phyloP scores from a whole-genome alignment of 176 grass and related monocot genomes.

The Musa troglodytarum region DNA sequence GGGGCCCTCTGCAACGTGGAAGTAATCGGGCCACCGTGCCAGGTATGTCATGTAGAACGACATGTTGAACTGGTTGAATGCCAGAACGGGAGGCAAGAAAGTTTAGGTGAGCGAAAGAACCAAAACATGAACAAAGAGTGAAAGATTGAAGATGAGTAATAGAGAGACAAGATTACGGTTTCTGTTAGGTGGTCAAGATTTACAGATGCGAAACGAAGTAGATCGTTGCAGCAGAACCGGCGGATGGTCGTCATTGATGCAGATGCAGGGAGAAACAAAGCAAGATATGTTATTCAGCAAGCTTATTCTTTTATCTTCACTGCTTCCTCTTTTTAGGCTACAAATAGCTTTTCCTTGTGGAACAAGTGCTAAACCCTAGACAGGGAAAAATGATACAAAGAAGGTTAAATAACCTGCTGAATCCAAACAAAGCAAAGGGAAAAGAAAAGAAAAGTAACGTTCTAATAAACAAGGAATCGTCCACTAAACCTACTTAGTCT shows the following conservation, averaged over 20 bases:
- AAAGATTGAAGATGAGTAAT: neutral
- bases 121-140: neutral
- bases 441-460: no score
- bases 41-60: constrained; percentile 99
- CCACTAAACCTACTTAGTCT: no score
- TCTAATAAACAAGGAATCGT: no score
- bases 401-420: no score
- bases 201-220: constrained; percentile 72
- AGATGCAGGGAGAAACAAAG: neutral
- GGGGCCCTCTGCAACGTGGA: constrained; percentile 61
- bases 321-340: neutral
- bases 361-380: no score
- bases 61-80: constrained; percentile 79
- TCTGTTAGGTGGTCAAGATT: constrained; percentile 98
- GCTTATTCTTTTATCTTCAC: neutral
- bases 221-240: constrained; percentile 90
- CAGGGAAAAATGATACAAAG: no score
- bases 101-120: neutral
- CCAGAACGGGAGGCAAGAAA: neutral
- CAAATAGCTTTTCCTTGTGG: neutral
- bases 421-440: no score
- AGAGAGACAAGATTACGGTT: constrained; percentile 29
- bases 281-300: neutral
- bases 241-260: constrained; percentile 80
- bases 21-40: constrained; percentile 97